Conservation (phyloP, 371 early-diverging fungal genomes). For the Actinomucor elegans region DNA sequence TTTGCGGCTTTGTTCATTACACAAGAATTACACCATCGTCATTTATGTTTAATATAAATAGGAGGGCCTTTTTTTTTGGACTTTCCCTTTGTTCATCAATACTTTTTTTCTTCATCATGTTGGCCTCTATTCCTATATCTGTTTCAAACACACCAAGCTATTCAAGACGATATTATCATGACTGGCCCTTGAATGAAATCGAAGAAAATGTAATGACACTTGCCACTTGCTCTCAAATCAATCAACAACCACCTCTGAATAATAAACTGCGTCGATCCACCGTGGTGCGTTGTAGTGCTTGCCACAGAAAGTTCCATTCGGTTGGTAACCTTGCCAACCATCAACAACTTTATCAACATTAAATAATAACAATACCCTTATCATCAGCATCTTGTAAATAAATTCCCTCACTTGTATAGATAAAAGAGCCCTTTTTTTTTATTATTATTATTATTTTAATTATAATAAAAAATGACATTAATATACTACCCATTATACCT, state of each 20-base stretch:
- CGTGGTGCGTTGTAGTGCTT: constrained; percentile 29
- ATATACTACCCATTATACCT: too few species aligned
- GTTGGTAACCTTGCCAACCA: constrained; percentile 39
- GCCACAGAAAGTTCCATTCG: constrained; percentile 43
- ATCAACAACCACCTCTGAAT: not conserved
- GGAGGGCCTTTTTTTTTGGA: not conserved
- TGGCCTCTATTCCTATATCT: constrained; percentile 6
- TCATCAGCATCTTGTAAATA: too few species aligned
- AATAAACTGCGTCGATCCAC: constrained; percentile 2
- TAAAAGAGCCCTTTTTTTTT: too few species aligned
- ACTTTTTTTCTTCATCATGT: not conserved
- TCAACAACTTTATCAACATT: constrained; percentile 44
- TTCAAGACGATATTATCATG: constrained; percentile 5
- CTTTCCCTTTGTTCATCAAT: not conserved
- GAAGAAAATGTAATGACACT: constrained; percentile 22
- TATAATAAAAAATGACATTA: too few species aligned
- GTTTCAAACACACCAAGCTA: not conserved
- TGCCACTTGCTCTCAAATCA: constrained; percentile 12
- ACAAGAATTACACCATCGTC: not conserved
- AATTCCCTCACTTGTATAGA: too few species aligned
- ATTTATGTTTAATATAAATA: constrained; percentile 6
- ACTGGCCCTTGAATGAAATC: constrained; percentile 26
- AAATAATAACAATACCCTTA: not conserved
- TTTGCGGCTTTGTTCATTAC: constrained; percentile 3
- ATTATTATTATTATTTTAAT: too few species aligned